Conservation (phyloP, 2,329 filamentous ascomycete genomes). For the Cercospora nicotianae region DNA sequence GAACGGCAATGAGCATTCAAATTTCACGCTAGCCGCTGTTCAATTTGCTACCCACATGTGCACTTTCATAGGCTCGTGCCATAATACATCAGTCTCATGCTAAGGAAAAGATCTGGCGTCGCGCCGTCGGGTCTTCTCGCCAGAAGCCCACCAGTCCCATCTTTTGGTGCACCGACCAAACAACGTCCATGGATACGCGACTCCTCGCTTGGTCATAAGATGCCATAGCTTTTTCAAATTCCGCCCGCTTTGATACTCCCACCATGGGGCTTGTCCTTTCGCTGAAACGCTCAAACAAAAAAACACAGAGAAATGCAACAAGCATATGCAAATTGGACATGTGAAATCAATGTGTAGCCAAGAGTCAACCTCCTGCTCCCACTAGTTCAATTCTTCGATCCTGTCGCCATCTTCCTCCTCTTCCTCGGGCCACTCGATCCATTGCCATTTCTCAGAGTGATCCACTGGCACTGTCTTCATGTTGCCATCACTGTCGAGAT, state of each 20-base stretch:
- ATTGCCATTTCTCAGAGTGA: conserved; percentile 36
- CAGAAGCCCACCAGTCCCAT: background rate
- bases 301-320: conserved; percentile 7
- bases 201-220: conserved; percentile 21
- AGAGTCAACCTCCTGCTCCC: background rate
- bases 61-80: background rate
- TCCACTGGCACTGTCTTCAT: conserved; percentile 36
- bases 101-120: conserved; percentile 15
- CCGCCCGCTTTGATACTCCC: conserved; percentile 1
- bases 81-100: conserved; percentile 6
- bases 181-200: conserved; percentile 1
- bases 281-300: conserved; percentile 27
- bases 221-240: conserved; percentile 17
- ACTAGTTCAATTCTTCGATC: conserved; percentile 15
- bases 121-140: conserved; percentile 14
- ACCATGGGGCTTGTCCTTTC: conserved; percentile 10
- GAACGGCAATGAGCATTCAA: background rate
- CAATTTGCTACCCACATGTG: background rate
- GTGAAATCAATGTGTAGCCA: conserved; percentile 24
- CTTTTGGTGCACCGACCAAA: background rate
- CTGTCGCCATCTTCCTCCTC: conserved; percentile 18
- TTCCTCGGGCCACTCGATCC: conserved; percentile 34
- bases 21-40: background rate
- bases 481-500: conserved; percentile 30
- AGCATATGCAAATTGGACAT: conserved; percentile 23